These are phyloP conservation scores for Dalbergia oliveri DNA, from an alignment of 306 rosid species.

Conservation along the genomic window DNA sequence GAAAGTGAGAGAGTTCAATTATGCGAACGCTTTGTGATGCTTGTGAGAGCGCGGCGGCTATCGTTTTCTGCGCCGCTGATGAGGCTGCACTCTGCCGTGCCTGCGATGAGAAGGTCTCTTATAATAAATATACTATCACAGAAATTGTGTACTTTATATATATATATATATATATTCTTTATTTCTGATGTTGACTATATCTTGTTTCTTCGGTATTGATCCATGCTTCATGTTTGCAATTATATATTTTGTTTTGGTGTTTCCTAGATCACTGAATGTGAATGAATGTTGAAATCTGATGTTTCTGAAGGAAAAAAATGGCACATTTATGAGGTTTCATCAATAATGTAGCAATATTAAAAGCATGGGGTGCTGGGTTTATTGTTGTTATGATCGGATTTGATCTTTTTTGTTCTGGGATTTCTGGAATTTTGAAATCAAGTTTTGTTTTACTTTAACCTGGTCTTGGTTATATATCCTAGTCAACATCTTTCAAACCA, in stretches of 20 bases:
- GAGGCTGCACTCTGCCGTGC: slow-evolving; percentile 97
- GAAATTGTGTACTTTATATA: background rate
- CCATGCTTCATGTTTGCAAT: background rate
- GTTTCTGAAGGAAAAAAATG: slow-evolving; percentile 9
- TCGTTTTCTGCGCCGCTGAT: slow-evolving; percentile 97
- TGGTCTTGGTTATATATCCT: slow-evolving; percentile 29
- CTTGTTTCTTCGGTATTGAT: background rate
- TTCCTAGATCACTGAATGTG: slow-evolving; percentile 9
- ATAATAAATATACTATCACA: background rate
- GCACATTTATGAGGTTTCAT: slow-evolving; percentile 12
- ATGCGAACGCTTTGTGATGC: slow-evolving; percentile 99
- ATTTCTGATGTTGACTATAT: background rate
- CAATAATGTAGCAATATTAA: slow-evolving; percentile 29
- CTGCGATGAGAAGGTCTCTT: slow-evolving; percentile 85
- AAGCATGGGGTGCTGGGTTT: background rate
- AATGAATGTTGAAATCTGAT: slow-evolving; percentile 11
- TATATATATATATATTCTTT: background rate
- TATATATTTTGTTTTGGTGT: background rate
- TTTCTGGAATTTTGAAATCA: slow-evolving; percentile 31
- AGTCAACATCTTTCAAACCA: slow-evolving; percentile 24
- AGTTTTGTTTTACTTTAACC: slow-evolving; percentile 13
- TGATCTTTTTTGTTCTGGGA: slow-evolving; percentile 6
- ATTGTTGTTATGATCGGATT: background rate
- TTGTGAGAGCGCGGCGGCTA: slow-evolving; percentile 96
- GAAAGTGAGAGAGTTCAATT: slow-evolving; percentile 63